Conservation (phyloP, 2,329 filamentous ascomycete genomes). For the Phyllosticta capitalensis region DNA sequence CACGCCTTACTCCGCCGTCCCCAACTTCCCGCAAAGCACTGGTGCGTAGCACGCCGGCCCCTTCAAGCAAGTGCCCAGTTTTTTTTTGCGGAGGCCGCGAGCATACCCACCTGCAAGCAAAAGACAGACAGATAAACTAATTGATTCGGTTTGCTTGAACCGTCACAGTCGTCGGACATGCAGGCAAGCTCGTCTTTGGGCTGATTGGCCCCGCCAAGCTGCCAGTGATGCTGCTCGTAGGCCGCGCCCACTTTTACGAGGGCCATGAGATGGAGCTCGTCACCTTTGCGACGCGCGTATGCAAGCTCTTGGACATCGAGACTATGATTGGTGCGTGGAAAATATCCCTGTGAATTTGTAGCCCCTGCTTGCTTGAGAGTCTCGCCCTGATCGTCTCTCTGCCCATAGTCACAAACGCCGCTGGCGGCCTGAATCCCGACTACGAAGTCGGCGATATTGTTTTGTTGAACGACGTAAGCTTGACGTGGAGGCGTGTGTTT, state of each 20-base stretch:
- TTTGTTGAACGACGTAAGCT: constrained; percentile 52
- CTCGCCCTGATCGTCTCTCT: constrained; percentile 14
- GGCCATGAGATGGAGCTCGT: constrained; percentile 54
- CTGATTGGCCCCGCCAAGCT: constrained; percentile 43
- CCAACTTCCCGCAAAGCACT: constrained; percentile 51
- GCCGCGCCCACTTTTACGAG: constrained; percentile 59
- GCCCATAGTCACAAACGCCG: constrained; percentile 54
- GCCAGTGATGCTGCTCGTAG: constrained; percentile 54
- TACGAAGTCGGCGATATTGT: constrained; percentile 58
- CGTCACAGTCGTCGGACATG: constrained; percentile 46
- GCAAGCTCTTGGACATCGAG: constrained; percentile 52
- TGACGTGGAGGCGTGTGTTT: not conserved
- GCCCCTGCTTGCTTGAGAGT: not conserved
- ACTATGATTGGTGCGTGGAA: constrained; percentile 44
- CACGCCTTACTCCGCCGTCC: constrained; percentile 50
- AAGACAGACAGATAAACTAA: not conserved
- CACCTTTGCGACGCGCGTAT: constrained; percentile 55
- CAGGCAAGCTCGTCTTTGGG: constrained; percentile 56
- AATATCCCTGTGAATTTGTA: not conserved
- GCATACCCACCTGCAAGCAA: not conserved
- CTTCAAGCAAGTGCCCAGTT: not conserved
- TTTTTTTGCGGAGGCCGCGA: not conserved
- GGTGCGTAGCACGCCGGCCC: constrained; percentile 33
- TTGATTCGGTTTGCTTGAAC: constrained; percentile 16
- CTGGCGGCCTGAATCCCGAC: constrained; percentile 54